phyloP scores from a whole-genome alignment of 208 protist species.

The Acanthamoeba culbertsoni region DNA sequence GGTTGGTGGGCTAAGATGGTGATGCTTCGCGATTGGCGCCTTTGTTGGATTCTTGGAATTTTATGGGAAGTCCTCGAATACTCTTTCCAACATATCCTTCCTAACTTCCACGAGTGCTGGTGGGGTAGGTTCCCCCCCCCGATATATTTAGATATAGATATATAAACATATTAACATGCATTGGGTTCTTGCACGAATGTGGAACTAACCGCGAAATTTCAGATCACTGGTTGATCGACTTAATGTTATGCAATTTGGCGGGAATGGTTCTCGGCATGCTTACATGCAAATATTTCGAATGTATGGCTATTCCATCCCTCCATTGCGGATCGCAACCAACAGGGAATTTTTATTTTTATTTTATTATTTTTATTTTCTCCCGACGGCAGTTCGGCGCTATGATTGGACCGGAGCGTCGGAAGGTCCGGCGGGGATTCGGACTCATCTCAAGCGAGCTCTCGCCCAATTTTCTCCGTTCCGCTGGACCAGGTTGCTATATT shows the following conservation, averaged over 20 bases:
- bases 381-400: neutral
- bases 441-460: neutral
- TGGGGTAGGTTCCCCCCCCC: neutral
- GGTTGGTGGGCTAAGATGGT: slow-evolving; percentile 94
- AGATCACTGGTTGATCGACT: slow-evolving; percentile 95
- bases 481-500: neutral
- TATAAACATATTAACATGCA: neutral
- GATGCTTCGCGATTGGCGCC: slow-evolving; percentile 91
- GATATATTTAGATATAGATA: neutral
- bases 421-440: neutral
- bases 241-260: slow-evolving; percentile 92
- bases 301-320: slow-evolving; percentile 45
- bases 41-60: slow-evolving; percentile 89
- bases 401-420: neutral
- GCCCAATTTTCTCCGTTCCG: slow-evolving; percentile 24
- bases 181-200: too few relatives aligned
- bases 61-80: slow-evolving; percentile 95
- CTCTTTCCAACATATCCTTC: slow-evolving; percentile 93
- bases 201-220: slow-evolving; percentile 83
- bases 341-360: neutral
- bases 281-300: slow-evolving; percentile 71
- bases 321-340: neutral
- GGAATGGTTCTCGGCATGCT: slow-evolving; percentile 91
- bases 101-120: slow-evolving; percentile 88
- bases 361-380: neutral